Percentiles rank a stretch among this genome's conserved stretches.
These are phyloP conservation scores for Lepidium aucheri DNA, from an alignment of 345 rosid species.

Conservation along the genomic window DNA sequence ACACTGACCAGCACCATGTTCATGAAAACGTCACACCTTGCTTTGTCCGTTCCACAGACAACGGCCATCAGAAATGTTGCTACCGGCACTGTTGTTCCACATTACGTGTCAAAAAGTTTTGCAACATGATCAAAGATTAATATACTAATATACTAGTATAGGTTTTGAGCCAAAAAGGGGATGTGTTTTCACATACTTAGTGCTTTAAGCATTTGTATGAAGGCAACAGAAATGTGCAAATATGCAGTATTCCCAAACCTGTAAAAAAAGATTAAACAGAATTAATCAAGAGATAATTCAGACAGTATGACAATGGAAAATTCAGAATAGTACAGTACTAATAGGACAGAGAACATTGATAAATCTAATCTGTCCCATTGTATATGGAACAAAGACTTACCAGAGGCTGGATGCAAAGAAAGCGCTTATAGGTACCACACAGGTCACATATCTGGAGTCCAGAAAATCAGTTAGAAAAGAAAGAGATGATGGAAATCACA, in stretches of 20 bases:
- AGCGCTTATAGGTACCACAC: slow-evolving; percentile 89
- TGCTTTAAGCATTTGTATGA: slow-evolving; percentile 98
- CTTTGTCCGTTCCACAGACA: slow-evolving; percentile 81
- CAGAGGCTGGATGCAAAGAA: slow-evolving; percentile 98
- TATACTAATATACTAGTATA: neutral
- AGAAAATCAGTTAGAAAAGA: slow-evolving; percentile 12
- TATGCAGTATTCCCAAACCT: slow-evolving; percentile 97
- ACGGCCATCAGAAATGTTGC: slow-evolving; percentile 86
- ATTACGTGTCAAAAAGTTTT: slow-evolving; percentile 5
- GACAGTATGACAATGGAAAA: neutral
- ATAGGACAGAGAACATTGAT: neutral
- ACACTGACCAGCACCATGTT: slow-evolving; percentile 97
- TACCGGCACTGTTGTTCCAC: slow-evolving; percentile 76
- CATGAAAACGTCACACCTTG: slow-evolving; percentile 82
- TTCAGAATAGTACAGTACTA: neutral
- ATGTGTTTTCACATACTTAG: slow-evolving; percentile 54
- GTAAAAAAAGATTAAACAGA: slow-evolving; percentile 18
- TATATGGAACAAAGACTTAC: slow-evolving; percentile 41
- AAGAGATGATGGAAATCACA: neutral
- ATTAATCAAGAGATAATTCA: neutral
- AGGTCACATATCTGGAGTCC: slow-evolving; percentile 67
- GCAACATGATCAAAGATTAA: neutral
- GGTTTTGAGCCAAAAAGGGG: neutral
- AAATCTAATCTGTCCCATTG: neutral
- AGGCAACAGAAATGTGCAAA: slow-evolving; percentile 86